Conservation (phyloP, 2,329 filamentous ascomycete genomes). For the Cladosporium halotolerans region DNA sequence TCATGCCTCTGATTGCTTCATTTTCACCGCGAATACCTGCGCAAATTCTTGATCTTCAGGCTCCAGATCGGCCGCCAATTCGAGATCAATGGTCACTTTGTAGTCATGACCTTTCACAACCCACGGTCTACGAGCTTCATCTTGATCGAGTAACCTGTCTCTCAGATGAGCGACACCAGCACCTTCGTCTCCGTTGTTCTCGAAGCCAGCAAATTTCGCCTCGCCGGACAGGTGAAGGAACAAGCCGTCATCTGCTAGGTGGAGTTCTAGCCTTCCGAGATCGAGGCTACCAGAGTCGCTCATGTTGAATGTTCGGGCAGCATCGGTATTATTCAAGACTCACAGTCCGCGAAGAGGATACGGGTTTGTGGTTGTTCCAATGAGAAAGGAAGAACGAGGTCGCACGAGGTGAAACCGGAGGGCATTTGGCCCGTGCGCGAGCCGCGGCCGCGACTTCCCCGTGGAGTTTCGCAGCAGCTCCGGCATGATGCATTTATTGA, state of each 20-base stretch:
- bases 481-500: too few species aligned
- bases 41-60: not conserved
- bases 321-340: not conserved
- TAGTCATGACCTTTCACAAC: not conserved
- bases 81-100: not conserved
- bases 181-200: not conserved
- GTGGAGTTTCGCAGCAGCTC: not conserved
- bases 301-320: slow-evolving; percentile 9
- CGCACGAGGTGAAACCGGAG: slow-evolving; percentile 9
- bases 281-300: slow-evolving; percentile 3
- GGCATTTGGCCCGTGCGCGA: not conserved
- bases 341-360: slow-evolving; percentile 1
- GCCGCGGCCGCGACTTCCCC: not conserved
- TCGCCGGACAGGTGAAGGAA: not conserved
- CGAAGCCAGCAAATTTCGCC: not conserved
- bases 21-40: not conserved
- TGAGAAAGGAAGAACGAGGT: slow-evolving; percentile 2
- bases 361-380: not conserved
- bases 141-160: not conserved
- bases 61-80: not conserved
- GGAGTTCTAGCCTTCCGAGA: slow-evolving; percentile 2
- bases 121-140: not conserved
- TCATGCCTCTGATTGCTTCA: slow-evolving; percentile 3
- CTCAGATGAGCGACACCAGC: not conserved
- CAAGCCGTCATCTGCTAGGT: not conserved